Evolutionary conservation across 805 yeast species (phyloP), one percentile per base, ranked within the genome.

Genomic region (Peterozyma toletana): DNA sequence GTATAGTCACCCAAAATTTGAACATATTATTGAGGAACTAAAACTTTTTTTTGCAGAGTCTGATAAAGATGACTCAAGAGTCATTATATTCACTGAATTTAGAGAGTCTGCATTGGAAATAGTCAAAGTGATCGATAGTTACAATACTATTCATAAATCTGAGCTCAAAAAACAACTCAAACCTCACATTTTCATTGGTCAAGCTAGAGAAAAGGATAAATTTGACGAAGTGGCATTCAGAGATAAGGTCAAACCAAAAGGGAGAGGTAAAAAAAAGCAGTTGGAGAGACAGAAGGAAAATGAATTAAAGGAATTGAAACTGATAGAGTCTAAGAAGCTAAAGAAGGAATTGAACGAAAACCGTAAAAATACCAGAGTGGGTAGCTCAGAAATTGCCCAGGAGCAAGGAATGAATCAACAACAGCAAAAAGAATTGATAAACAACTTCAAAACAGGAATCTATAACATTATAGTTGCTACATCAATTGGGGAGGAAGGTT

Each of bases 401-500:
- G 50, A 75, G 15, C 77, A 73, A 37, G 98, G 98, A 7, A 91
- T 93, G 98, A 80, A 78, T 33, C 99, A 93, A 56, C 86, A 85
- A 53, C 72, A 77, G 37, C 99, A 93, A 55, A 88, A 87, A 52
- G 83, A 81, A 44, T 73, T 87, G 10, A 82, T 93, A 29, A 73
- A 73, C 30, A 70, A 80, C 45, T 93, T 93, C 63, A 86, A 83
- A 53, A 55, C 62, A 0, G 96, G 96, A 7, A 69, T 62, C 1
- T 77, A 77, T 54, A 95, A 93, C 56, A 79, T 87, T 9, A 65
- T 93, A 16, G 96, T 93, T 5, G 96, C 98, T 4, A 93, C 99
- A 0, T 89, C 96, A 0, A 91, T 93, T 57, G 99, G 98, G 39
- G 99, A 93, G 60, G 99, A 93, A 68, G 99, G 99, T 38, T 71